Evolutionary conservation across 805 yeast genomes (phyloP).

Genomic region (Kluyveromyces siamensis): DNA sequence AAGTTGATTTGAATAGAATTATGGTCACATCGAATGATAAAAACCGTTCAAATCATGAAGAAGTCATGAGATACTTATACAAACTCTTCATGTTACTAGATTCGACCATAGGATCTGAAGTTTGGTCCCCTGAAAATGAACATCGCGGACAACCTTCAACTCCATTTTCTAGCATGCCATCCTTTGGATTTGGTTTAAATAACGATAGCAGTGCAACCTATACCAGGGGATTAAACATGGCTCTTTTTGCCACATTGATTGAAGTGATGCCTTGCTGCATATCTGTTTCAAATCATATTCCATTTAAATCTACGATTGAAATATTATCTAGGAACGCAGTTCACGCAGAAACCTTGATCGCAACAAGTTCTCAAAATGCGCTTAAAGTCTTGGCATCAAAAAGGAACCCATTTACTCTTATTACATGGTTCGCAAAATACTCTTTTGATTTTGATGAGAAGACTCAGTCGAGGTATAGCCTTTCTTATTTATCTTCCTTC

Average conservation of each 20-base stretch:
- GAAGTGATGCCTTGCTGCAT: constrained; percentile 70
- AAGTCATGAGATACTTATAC: constrained; percentile 51
- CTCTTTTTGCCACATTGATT: constrained; percentile 59
- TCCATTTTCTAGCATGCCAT: constrained; percentile 29
- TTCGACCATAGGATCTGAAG: constrained; percentile 42
- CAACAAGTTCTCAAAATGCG: constrained; percentile 54
- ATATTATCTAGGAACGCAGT: constrained; percentile 67
- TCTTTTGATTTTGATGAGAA: constrained; percentile 76
- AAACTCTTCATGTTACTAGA: constrained; percentile 53
- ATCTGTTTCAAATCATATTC: constrained; percentile 35
- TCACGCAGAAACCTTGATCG: constrained; percentile 54
- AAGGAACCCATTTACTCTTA: constrained; percentile 58
- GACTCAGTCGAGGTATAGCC: constrained; percentile 43
- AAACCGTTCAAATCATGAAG: constrained; percentile 48
- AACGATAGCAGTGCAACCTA: constrained; percentile 25
- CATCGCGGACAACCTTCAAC: constrained; percentile 28
- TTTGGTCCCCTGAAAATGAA: constrained; percentile 29
- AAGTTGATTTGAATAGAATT: constrained; percentile 27
- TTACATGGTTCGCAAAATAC: constrained; percentile 67
- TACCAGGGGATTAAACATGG: constrained; percentile 34
- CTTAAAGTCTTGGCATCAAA: constrained; percentile 58
- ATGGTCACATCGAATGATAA: constrained; percentile 23
- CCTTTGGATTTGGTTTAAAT: constrained; percentile 35
- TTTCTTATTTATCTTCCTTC: constrained; percentile 49
- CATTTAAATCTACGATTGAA: constrained; percentile 62